These are phyloP conservation scores for Nissolia schottii DNA, from an alignment of 306 rosid species.

Conservation along the genomic window DNA sequence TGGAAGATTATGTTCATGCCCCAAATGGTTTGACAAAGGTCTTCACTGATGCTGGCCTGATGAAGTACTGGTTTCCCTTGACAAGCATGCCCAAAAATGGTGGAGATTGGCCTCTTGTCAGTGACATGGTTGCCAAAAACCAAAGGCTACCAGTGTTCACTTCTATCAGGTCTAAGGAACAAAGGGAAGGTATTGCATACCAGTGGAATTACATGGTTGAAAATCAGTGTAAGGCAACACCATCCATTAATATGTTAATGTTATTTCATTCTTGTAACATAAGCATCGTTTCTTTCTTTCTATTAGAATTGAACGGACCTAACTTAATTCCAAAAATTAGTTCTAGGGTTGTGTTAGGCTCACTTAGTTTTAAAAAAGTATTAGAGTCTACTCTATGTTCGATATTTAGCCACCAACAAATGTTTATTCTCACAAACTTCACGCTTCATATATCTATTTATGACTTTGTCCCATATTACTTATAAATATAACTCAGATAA, in stretches of 20 bases:
- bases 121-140: slow-evolving; percentile 76
- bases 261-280: background rate
- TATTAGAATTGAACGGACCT: too few species aligned
- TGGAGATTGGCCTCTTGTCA: slow-evolving; percentile 76
- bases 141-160: slow-evolving; percentile 77
- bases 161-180: slow-evolving; percentile 54
- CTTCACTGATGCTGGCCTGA: slow-evolving; percentile 59
- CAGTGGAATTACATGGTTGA: slow-evolving; percentile 96
- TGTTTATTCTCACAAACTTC: too few species aligned
- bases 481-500: too few species aligned
- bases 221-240: slow-evolving; percentile 60
- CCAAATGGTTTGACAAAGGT: slow-evolving; percentile 77
- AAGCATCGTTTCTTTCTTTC: background rate
- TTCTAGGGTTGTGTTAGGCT: too few species aligned
- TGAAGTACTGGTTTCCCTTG: slow-evolving; percentile 79
- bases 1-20: slow-evolving; percentile 85
- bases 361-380: too few species aligned
- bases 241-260: background rate
- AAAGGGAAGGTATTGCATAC: slow-evolving; percentile 81
- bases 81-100: slow-evolving; percentile 68
- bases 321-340: too few species aligned
- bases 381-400: too few species aligned
- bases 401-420: too few species aligned
- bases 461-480: too few species aligned
- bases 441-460: too few species aligned